Percentiles rank a stretch among this genome's conserved stretches.
phyloP scores from a whole-genome alignment of 371 early-diverging fungal species.

The Mucor indicus region DNA sequence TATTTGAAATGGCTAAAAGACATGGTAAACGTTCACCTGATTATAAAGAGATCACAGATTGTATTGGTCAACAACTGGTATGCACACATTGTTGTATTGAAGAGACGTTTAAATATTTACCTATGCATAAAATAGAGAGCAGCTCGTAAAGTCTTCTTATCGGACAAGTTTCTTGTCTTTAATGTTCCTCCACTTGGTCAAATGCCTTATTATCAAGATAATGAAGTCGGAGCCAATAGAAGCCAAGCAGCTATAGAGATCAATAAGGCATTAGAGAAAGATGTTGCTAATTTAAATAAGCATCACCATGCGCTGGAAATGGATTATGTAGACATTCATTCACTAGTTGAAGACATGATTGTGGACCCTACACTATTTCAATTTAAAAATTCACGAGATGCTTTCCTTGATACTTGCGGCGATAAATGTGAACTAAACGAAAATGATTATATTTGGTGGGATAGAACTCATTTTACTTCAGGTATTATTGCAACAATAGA shows the following conservation, averaged over 20 bases:
- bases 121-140: too few relatives aligned
- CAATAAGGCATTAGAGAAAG: conserved; percentile 25
- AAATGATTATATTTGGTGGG: conserved; percentile 48
- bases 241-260: conserved; percentile 27
- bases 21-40: conserved; percentile 20
- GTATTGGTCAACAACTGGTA: conserved; percentile 38
- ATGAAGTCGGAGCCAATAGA: conserved; percentile 5
- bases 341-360: conserved; percentile 28
- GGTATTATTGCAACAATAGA: conserved; percentile 15
- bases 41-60: conserved; percentile 19
- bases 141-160: conserved; percentile 29
- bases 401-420: conserved; percentile 29
- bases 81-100: not conserved
- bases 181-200: conserved; percentile 37
- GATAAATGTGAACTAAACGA: conserved; percentile 7
- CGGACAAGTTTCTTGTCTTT: conserved; percentile 31
- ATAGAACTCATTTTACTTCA: conserved; percentile 40
- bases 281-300: conserved; percentile 33
- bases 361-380: conserved; percentile 29
- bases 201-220: conserved; percentile 35
- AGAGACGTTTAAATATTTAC: not conserved
- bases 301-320: conserved; percentile 34
- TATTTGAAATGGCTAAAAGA: conserved; percentile 10
- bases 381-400: conserved; percentile 19
- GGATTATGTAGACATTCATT: conserved; percentile 33